These are phyloP conservation scores for Kazachstania sp. DNA, from an alignment of 1,139 yeast species.

Conservation along the genomic window DNA sequence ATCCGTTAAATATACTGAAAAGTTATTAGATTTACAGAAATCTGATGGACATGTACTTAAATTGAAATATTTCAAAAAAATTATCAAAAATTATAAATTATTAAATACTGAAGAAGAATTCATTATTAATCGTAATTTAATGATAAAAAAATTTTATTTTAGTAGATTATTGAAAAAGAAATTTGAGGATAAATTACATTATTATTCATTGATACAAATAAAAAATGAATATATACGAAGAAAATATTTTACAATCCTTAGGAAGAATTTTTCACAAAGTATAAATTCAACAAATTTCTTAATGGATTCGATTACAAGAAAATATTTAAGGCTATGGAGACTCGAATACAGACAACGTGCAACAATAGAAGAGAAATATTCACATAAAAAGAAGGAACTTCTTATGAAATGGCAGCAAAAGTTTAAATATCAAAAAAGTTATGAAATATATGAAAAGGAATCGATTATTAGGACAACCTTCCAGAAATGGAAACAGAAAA, in stretches of 20 bases:
- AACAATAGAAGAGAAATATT: neutral
- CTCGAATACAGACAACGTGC: neutral
- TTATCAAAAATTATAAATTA: slow-evolving; percentile 11
- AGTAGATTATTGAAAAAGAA: slow-evolving; percentile 22
- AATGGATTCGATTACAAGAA: slow-evolving; percentile 1
- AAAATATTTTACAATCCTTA: slow-evolving; percentile 13
- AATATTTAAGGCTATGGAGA: slow-evolving; percentile 7
- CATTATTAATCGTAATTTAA: slow-evolving; percentile 7
- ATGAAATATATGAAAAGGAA: neutral
- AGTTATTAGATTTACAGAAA: slow-evolving; percentile 6
- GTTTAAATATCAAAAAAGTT: neutral
- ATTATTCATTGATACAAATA: slow-evolving; percentile 8
- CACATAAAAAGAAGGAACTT: neutral
- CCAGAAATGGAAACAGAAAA: neutral
- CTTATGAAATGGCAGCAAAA: slow-evolving; percentile 1
- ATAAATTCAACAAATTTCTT: slow-evolving; percentile 9
- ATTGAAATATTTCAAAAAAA: slow-evolving; percentile 10
- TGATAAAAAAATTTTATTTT: slow-evolving; percentile 17
- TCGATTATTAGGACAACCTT: neutral
- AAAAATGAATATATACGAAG: slow-evolving; percentile 5
- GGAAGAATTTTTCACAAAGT: slow-evolving; percentile 6
- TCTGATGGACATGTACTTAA: slow-evolving; percentile 7
- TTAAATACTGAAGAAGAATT: slow-evolving; percentile 16
- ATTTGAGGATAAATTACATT: slow-evolving; percentile 14
- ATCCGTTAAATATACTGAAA: neutral